Base-by-base conservation (phyloP, 208 protist species). In the Leptomonas pyrrhocoris region DNA sequence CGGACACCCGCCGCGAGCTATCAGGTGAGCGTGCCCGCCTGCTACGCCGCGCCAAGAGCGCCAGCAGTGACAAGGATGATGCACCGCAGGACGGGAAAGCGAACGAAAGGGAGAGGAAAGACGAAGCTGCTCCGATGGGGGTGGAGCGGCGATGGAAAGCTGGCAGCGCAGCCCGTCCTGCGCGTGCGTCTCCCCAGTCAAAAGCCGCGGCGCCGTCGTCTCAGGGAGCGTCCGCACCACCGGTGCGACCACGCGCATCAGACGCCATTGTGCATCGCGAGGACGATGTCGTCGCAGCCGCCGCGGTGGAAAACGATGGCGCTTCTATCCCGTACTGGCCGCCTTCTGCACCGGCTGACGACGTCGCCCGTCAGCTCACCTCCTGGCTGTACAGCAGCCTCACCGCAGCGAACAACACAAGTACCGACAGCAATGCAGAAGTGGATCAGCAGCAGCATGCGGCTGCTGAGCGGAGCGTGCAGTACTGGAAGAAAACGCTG, bases 1-100 rank as follows among this genome's bases (percentile, higher is more conserved):
- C 86, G 2, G 90, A 95, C 75, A 74, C 90, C 45, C 79, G 83
- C 18, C 80, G 80, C 15, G 88, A 95, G 77, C 73, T 95, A 30
- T 51, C 79, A n/a, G 65, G 60, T 2, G 81, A 88, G 71, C 55
- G 78, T 38, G 68, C 38, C 9, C 80, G 77, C 27, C 56, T 69
- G n/a, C 34, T 65, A 46, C 45, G 57, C 36, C 54, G 57, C 36
- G 42, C 57, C 13, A 63, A 50, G 43, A 34, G 21, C 36, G 27
- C 12, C 15, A 38, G 45, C 18, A 27, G n/a, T 4, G 13, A n/a
- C 40, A 54, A 30, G 42, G 13, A 30, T 6, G 5, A 3, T 7
- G 27, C 31, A 21, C 38, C 2, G 6, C n/a, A 51, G 42, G 25
- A 6, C 0, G 27, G 36, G 56, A 8, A 2, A 21, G 38, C 8